Percentiles rank a stretch among this genome's conserved stretches.
Evolutionary conservation across 495 filamentous ascomycete species (phyloP).

Genomic region (Neurospora intermedia): DNA sequence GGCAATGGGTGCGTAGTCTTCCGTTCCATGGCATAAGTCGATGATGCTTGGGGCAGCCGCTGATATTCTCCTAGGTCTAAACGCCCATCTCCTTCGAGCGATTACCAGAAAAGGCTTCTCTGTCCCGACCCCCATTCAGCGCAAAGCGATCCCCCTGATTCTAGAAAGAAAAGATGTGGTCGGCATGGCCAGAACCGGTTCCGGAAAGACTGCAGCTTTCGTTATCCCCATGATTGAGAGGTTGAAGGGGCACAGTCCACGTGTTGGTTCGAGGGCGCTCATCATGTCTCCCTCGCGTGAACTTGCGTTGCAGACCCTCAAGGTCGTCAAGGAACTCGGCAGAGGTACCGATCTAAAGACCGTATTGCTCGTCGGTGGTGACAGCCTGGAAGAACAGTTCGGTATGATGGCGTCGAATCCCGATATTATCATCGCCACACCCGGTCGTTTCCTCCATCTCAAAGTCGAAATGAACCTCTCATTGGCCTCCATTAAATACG

Average conservation of each 20-base stretch:
- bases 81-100: constrained; percentile 68
- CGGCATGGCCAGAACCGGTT: constrained; percentile 94
- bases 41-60: background rate
- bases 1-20: constrained; percentile 58
- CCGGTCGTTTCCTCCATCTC: constrained; percentile 88
- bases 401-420: constrained; percentile 85
- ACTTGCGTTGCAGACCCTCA: constrained; percentile 85
- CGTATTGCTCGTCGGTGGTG: constrained; percentile 84
- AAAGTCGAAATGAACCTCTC: constrained; percentile 92
- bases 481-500: constrained; percentile 74
- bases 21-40: background rate
- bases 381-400: constrained; percentile 94
- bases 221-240: constrained; percentile 97
- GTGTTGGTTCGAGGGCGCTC: constrained; percentile 72
- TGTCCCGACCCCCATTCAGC: constrained; percentile 92
- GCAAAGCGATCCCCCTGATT: constrained; percentile 87
- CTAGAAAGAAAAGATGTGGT: constrained; percentile 87
- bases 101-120: constrained; percentile 90
- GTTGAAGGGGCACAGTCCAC: constrained; percentile 76
- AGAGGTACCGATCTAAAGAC: constrained; percentile 82
- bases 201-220: constrained; percentile 94
- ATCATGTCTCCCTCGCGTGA: constrained; percentile 88
- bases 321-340: constrained; percentile 90
- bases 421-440: constrained; percentile 92
- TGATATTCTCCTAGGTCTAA: constrained; percentile 46